Evolutionary conservation across 2,329 filamentous ascomycete species (phyloP).

Genomic region (Penicillium brasilianum): DNA sequence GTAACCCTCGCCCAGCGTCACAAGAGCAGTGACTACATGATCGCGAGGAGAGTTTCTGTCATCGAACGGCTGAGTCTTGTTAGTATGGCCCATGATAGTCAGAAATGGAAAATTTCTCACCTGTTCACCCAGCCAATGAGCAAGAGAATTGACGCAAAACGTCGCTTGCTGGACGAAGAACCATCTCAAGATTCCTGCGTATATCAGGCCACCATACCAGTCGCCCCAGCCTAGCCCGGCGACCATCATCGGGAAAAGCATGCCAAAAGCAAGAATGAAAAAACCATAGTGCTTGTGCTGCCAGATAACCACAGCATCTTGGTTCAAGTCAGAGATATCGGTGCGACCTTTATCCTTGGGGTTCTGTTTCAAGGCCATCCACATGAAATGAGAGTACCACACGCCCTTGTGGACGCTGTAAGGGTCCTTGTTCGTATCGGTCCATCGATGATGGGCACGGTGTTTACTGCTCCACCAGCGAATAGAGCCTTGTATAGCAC

Average conservation of each 20-base stretch:
- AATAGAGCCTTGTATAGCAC: slow-evolving; percentile 80
- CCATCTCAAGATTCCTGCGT: slow-evolving; percentile 81
- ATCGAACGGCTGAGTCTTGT: slow-evolving; percentile 73
- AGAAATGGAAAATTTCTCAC: background rate
- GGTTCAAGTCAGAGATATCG: slow-evolving; percentile 83
- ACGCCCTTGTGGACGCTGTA: slow-evolving; percentile 88
- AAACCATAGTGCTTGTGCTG: slow-evolving; percentile 83
- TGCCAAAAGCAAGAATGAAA: slow-evolving; percentile 72
- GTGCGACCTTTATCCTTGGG: slow-evolving; percentile 81
- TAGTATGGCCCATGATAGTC: background rate
- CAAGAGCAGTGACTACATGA: slow-evolving; percentile 81
- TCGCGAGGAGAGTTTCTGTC: slow-evolving; percentile 83
- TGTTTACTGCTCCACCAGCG: slow-evolving; percentile 85
- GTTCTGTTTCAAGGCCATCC: slow-evolving; percentile 83
- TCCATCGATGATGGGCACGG: slow-evolving; percentile 83
- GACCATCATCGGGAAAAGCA: slow-evolving; percentile 73
- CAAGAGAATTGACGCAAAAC: slow-evolving; percentile 90
- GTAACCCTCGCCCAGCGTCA: slow-evolving; percentile 87
- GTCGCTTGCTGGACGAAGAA: slow-evolving; percentile 91
- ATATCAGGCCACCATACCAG: slow-evolving; percentile 79
- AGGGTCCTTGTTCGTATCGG: slow-evolving; percentile 84
- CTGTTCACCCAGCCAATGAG: slow-evolving; percentile 82
- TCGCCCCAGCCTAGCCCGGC: slow-evolving; percentile 78
- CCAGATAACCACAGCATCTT: slow-evolving; percentile 79
- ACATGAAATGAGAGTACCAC: slow-evolving; percentile 78